phyloP scores from a whole-genome alignment of 176 grass and related monocot genomes.

The Hordeum marinum region DNA sequence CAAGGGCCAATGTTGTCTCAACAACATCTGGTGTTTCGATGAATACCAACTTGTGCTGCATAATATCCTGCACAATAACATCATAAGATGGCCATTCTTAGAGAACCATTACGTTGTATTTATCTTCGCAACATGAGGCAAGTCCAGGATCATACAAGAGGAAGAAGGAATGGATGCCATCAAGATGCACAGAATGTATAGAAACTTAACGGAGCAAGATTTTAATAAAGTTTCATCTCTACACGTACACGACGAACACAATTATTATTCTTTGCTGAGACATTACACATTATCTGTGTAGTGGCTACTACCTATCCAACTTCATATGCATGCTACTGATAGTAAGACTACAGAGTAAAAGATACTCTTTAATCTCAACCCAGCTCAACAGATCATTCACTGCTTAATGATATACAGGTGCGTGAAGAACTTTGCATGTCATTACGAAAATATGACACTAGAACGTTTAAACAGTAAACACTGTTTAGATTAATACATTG shows the following conservation, averaged over 20 bases:
- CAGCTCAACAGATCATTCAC: not conserved
- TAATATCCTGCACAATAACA: slow-evolving; percentile 75
- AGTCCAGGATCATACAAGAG: not conserved
- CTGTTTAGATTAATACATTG: not conserved
- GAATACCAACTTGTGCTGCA: slow-evolving; percentile 98
- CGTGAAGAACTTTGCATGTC: not conserved
- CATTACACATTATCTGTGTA: not conserved
- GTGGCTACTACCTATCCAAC: not conserved
- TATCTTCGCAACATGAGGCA: not conserved
- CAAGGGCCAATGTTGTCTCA: slow-evolving; percentile 95
- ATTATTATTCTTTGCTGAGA: slow-evolving; percentile 3
- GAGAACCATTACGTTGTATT: not conserved
- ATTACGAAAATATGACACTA: slow-evolving; percentile 8
- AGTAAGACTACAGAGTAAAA: not conserved
- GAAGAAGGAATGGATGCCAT: not conserved
- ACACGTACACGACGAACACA: not conserved
- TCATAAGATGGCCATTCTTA: not conserved
- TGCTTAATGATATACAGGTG: not conserved
- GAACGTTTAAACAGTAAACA: slow-evolving; percentile 18
- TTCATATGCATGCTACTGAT: not conserved
- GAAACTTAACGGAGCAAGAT: not conserved
- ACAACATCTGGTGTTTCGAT: slow-evolving; percentile 99
- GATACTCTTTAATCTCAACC: slow-evolving; percentile 5
- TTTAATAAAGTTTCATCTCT: not conserved
- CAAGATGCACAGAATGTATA: not conserved